Evolutionary conservation across 257 asterid genomes (phyloP).

Genomic region (Solanum neorickii): DNA sequence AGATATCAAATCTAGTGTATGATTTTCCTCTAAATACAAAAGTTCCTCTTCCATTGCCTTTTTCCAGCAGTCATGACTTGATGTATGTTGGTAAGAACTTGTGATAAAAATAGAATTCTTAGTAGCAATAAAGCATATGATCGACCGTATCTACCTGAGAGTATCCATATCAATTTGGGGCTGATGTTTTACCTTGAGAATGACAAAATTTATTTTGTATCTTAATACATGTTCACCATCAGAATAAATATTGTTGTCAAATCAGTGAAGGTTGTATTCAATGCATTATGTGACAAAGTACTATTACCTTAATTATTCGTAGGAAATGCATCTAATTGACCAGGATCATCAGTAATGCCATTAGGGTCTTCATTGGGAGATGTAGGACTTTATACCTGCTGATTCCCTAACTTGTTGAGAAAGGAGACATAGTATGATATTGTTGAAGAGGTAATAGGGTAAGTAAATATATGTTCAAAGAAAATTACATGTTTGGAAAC

Average conservation of each 20-base stretch:
- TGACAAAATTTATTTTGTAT: background rate
- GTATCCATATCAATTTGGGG: background rate
- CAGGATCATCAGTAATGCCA: background rate
- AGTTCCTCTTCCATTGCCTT: too few species aligned
- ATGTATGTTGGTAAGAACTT: background rate
- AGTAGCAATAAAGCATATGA: background rate
- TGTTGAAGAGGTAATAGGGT: background rate
- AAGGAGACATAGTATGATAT: background rate
- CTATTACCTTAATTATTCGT: background rate
- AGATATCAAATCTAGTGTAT: too few species aligned
- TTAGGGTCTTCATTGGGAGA: background rate
- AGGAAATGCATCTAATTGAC: background rate
- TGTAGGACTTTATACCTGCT: too few species aligned
- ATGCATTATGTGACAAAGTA: background rate
- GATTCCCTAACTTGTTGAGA: background rate
- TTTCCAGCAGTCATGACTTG: background rate
- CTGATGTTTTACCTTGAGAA: background rate
- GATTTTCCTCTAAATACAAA: too few species aligned
- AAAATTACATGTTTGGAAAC: background rate
- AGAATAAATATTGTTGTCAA: background rate
- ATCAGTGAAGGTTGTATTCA: background rate
- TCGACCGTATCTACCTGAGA: background rate
- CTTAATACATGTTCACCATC: background rate
- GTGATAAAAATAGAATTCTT: too few species aligned
- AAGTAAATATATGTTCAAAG: background rate